These are phyloP conservation scores for Mentha longifolia DNA, from an alignment of 257 asterid species.

Conservation along the genomic window DNA sequence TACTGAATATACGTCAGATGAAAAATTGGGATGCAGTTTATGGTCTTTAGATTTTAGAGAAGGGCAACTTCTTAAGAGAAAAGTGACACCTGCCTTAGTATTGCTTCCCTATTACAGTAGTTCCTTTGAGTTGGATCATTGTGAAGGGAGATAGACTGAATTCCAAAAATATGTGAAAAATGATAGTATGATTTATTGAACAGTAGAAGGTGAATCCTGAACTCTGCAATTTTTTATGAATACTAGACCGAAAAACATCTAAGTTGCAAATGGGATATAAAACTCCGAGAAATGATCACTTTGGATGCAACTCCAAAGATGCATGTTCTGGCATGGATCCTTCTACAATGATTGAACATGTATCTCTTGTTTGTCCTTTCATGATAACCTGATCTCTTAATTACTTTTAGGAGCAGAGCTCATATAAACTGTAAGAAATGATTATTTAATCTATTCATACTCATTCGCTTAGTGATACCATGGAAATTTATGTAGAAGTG, in stretches of 20 bases:
- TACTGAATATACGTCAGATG: background rate
- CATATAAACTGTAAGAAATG: background rate
- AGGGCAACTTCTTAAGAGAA: constrained; percentile 5
- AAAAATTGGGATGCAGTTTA: constrained; percentile 8
- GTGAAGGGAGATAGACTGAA: constrained; percentile 19
- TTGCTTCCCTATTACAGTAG: constrained; percentile 7
- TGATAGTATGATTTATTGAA: constrained; percentile 17
- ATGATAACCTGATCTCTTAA: constrained; percentile 12
- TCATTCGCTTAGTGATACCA: background rate
- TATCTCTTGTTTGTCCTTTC: constrained; percentile 13
- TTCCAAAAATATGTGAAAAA: background rate
- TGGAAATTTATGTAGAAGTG: constrained; percentile 14
- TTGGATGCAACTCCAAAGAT: constrained; percentile 10
- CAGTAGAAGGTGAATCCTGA: constrained; percentile 22
- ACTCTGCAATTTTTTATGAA: constrained; percentile 17
- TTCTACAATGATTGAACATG: constrained; percentile 5
- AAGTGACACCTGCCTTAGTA: constrained; percentile 12
- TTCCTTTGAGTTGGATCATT: constrained; percentile 10
- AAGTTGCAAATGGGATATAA: constrained; percentile 12
- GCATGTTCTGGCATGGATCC: background rate
- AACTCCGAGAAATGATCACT: constrained; percentile 4
- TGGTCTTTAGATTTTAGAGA: constrained; percentile 32
- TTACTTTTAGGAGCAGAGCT: constrained; percentile 18
- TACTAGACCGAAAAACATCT: constrained; percentile 10
- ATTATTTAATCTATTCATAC: background rate